Base-by-base conservation (phyloP, 306 rosid species). In the Ochetophila trinervis region DNA sequence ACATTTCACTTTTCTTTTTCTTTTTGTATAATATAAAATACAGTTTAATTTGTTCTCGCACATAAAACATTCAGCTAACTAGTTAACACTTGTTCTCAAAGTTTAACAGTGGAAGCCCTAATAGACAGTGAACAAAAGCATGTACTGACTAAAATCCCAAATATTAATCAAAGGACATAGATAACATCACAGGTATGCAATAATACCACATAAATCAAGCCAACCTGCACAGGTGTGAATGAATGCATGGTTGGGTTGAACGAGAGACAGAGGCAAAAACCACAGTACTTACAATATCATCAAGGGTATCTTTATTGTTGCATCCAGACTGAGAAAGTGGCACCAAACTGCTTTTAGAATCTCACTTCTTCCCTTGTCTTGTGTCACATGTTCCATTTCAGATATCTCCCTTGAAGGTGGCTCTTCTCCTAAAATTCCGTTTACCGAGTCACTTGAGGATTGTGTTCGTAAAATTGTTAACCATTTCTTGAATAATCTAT, bases 271-370 rank as follows among this genome's bases (percentile, higher is more conserved):
- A 56, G 22, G 21, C 16, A 70, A 69, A 70, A 65, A 63, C 40
- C 27, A 64, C 13, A 53, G 45, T 72, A 81, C 97, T 88, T 80
- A 91, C 97, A 91, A 91, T 68, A 91, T 73, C 61, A 91, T 69
- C 44, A 91, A 61, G 57, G 96, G 97, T 49, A 88, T 78, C 82
- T 81, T 91, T 65, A 88, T 64, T 63, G 85, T 67, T 73, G 86
- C 85, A 68, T 88, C 84, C 72, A 88, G 84, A 36, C 82, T 68
- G 65, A 73, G 71, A 82, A 84, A 81, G 57, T 67, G 70, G 71
- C 82, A 72, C 91, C 84, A 83, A 5, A 75, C 74, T 14, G 59
- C 76, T 85, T 78, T 74, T 66, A 81, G 79, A 68, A 70, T 55
- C 59, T 65, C 77, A 49, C 30, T 57, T 64, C 63, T 86, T 76